Evolutionary conservation across 2,329 filamentous ascomycete genomes (phyloP).

Genomic region (Paraphoma sp.): DNA sequence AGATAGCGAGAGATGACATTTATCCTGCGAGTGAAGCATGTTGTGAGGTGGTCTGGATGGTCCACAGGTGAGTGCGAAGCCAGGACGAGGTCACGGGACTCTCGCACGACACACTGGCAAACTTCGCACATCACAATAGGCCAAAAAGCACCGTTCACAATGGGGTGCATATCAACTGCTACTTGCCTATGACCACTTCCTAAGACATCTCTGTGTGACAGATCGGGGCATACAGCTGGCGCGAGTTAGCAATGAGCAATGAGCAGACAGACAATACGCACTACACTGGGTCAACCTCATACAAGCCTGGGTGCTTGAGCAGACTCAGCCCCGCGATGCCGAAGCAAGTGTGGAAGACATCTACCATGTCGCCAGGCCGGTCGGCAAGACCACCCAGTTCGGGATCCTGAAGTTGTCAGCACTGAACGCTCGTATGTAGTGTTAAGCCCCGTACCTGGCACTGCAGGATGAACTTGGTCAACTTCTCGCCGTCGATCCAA

Average conservation of each 20-base stretch:
- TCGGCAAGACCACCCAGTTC: slow-evolving; percentile 87
- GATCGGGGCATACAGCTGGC: slow-evolving; percentile 49
- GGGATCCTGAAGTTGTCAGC: slow-evolving; percentile 62
- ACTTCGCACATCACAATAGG: neutral
- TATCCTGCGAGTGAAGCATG: neutral
- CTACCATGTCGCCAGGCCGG: slow-evolving; percentile 90
- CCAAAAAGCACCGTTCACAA: neutral
- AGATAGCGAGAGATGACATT: slow-evolving; percentile 68
- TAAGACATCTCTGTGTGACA: slow-evolving; percentile 46
- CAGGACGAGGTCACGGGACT: neutral
- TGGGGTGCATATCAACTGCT: neutral
- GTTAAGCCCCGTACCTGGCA: slow-evolving; percentile 68
- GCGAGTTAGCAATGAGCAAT: slow-evolving; percentile 9
- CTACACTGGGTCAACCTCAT: slow-evolving; percentile 88
- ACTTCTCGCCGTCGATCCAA: slow-evolving; percentile 88
- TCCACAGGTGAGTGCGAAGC: neutral
- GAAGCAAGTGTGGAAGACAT: slow-evolving; percentile 96
- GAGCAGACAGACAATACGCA: slow-evolving; percentile 50
- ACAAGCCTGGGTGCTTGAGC: slow-evolving; percentile 75
- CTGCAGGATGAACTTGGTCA: slow-evolving; percentile 81
- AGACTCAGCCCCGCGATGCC: slow-evolving; percentile 88
- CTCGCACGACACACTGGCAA: neutral
- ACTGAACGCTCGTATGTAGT: neutral
- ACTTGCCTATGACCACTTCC: slow-evolving; percentile 20
- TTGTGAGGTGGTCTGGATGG: neutral